Base-by-base conservation (phyloP, 2,329 filamentous ascomycete species). In the Geosmithia morbida region DNA sequence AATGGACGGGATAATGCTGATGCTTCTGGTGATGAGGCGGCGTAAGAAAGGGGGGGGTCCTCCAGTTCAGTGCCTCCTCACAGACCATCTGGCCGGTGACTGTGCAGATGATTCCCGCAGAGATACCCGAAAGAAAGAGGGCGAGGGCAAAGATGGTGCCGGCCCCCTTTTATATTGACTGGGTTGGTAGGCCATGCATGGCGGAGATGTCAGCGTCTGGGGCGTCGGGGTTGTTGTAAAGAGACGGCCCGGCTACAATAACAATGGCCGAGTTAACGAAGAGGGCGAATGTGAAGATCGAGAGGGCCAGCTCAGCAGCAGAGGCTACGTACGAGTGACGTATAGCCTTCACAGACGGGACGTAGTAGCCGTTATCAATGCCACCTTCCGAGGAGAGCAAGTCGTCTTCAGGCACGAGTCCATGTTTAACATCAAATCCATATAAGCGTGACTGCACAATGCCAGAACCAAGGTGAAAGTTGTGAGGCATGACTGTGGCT, bases 81-180 rank as follows among this genome's bases (percentile, higher is more conserved):
- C 0, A 87, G 19, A 94, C 83, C 81, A 94, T 92, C 61, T 94
- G 87, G 0, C 87, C 87, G 0, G 87, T 77, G 54, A 94, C 92
- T 1, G 88, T 94, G 66, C 87, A 94, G 2, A 94, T 83, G 37
- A 94, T 86, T 6, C 87, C 87, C 0, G 87, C 87, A 0, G 81
- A 86, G 13, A 87, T 75, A 8, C 87, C 87, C 0, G 83, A 89
- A 1, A 94, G 75, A 0, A 94, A 73, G 1, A 94, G 68, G 0
- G 87, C 86, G 2, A 94, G 69, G 0, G 86, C 86, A 52, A 94
- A 94, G n/a, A 94, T 70, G 2, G 84, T 85, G 2, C 86, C 88
- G 1, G 87, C 88, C 0, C 76, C 83, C 0, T 81, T 79, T 1
- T 83, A 79, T 46, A 95, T 78, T 48, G 77, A 82, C 0, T 63